Conservation (phyloP, 768 basidiomycete genomes). For the Naganishia kalamii region DNA sequence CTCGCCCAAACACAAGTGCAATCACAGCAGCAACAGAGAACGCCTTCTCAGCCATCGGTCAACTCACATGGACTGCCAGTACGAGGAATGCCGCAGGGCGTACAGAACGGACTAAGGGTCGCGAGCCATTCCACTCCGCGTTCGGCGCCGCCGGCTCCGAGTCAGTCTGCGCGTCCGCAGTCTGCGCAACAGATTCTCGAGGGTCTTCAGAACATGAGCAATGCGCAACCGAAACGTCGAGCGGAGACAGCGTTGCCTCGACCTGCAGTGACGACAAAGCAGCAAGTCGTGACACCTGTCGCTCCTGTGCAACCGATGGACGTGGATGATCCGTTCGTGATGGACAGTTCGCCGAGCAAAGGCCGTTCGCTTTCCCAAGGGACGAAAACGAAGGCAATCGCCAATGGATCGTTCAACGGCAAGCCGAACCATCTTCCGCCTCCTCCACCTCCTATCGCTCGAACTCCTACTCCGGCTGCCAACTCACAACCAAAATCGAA, state of each 20-base stretch:
- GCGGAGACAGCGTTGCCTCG: background rate
- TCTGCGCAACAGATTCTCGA: background rate
- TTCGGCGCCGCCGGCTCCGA: background rate
- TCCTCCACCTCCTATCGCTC: background rate
- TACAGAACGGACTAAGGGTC: background rate
- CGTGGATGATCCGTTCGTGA: background rate
- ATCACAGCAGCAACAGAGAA: background rate
- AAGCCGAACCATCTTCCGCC: background rate
- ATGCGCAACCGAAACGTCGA: background rate
- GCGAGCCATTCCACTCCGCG: background rate
- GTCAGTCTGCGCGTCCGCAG: background rate
- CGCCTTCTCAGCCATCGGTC: background rate
- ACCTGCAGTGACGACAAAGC: background rate
- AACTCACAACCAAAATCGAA: background rate
- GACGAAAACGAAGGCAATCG: background rate
- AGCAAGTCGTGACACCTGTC: background rate
- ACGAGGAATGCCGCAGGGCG: background rate
- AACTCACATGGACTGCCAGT: conserved; percentile 3
- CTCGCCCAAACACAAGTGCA: background rate
- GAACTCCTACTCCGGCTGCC: background rate
- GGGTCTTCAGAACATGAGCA: conserved; percentile 2
- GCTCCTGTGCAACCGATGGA: background rate
- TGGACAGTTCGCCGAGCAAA: conserved; percentile 7
- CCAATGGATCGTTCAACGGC: background rate
- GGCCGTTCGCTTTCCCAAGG: background rate